A percentile compares a stretch with the other conserved stretches of the same genome.
Evolutionary conservation across 306 rosid genomes (phyloP).

Genomic region (Lathyrus oleraceus): DNA sequence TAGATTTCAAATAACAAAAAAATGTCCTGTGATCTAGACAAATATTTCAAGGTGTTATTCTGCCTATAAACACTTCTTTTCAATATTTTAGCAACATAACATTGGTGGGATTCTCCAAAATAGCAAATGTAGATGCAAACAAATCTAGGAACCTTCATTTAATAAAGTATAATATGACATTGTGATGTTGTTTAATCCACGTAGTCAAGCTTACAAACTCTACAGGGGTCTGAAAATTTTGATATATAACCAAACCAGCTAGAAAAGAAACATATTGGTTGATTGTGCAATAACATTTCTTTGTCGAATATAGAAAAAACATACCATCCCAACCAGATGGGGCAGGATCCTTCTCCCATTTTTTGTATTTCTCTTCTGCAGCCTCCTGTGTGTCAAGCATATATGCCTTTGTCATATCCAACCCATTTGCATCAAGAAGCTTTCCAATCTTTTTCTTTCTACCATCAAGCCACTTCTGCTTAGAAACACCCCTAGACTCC

Average conservation of each 20-base stretch:
- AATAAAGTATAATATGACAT: neutral
- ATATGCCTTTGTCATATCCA: conserved; percentile 81
- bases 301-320: conserved; percentile 27
- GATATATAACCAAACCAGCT: conserved; percentile 7
- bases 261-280: neutral
- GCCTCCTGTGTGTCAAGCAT: conserved; percentile 96
- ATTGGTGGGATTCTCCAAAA: neutral
- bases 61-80: neutral
- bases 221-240: neutral
- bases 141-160: conserved; percentile 1
- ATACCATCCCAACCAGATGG: conserved; percentile 97
- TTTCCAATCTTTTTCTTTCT: conserved; percentile 92
- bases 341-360: conserved; percentile 99
- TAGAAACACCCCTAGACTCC: conserved; percentile 92
- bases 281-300: neutral
- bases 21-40: conserved; percentile 1
- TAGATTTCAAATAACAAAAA: neutral
- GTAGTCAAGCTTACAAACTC: conserved; percentile 1
- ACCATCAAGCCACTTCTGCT: conserved; percentile 95
- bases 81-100: conserved; percentile 9
- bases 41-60: neutral
- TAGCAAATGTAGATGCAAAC: neutral
- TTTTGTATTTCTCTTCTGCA: conserved; percentile 85
- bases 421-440: conserved; percentile 90
- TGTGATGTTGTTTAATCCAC: neutral